Percentiles rank a stretch among this genome's conserved stretches.
phyloP scores from a whole-genome alignment of 805 yeast genomes.

The Ogataea paraovalis region DNA sequence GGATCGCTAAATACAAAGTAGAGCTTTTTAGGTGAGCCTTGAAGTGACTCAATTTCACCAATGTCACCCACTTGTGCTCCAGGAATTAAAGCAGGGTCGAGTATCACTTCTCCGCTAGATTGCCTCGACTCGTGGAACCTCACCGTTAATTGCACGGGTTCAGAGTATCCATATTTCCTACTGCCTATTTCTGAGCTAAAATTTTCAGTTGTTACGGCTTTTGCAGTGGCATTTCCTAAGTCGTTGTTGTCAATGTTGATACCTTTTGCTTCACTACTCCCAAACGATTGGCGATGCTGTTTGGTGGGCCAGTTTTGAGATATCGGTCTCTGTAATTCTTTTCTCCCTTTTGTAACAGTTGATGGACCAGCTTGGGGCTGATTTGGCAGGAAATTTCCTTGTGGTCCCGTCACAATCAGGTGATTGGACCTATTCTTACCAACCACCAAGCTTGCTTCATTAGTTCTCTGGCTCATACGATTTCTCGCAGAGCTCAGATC shows the following conservation, averaged over 20 bases:
- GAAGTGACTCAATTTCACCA: conserved; percentile 59
- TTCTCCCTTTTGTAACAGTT: neutral
- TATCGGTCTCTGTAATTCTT: neutral
- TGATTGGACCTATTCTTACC: conserved; percentile 23
- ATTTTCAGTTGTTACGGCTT: neutral
- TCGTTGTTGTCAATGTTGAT: neutral
- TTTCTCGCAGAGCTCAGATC: conserved; percentile 25
- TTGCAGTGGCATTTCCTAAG: neutral
- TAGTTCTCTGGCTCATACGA: conserved; percentile 29
- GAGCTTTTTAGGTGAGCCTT: conserved; percentile 33
- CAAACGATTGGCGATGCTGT: neutral
- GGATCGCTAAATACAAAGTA: conserved; percentile 40
- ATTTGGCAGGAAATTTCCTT: conserved; percentile 5
- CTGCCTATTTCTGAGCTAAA: neutral
- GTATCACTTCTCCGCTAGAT: conserved; percentile 53
- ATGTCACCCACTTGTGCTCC: conserved; percentile 71
- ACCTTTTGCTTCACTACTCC: neutral
- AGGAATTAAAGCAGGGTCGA: conserved; percentile 57
- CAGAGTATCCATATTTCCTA: conserved; percentile 8
- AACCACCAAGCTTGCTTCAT: conserved; percentile 32
- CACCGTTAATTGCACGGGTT: conserved; percentile 42
- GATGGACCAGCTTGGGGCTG: neutral
- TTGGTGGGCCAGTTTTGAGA: too few relatives aligned
- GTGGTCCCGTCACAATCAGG: conserved; percentile 14
- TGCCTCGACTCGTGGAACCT: conserved; percentile 66